Evolutionary conservation across 169 alveolate genomes (phyloP), one percentile per base, ranked within the genome.

Genomic region (Cyclospora cayetanensis): DNA sequence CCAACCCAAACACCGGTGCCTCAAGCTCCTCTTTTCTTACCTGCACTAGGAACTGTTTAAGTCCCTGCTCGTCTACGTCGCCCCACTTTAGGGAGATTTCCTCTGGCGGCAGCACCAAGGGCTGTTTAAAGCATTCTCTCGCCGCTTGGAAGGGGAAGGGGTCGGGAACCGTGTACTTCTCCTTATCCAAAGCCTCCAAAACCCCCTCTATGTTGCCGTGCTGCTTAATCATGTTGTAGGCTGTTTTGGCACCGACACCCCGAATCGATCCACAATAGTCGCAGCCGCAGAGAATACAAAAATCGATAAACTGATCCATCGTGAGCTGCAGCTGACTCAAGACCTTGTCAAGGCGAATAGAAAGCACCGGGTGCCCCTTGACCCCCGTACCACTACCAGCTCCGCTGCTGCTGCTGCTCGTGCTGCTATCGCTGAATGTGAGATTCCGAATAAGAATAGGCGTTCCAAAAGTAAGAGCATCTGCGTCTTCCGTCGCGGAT

Each of bases 281-380:
- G 83, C 99, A 98, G 27, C 99, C 99, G 94, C 99, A 97, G 79
- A 99, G 95, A 25, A 98, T 98, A 94, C 99, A 98, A 76, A 98
- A 95, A 93, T 99, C 99, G n/a, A 98, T 96, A 92, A 99, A 98
- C 95, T 98, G 98, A 46, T 97, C 97, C 97, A 96, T 96, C 52
- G 95, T 97, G 83, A 98, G 83, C 29, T 95, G 88, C 90, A 97
- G 95, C 74, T 96, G 95, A 68, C 95, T 89, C 84, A 97, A 94
- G 53, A 95, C 96, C 90, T 91, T 92, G 12, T 94, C 92, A n/a
- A 97, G 84, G 39, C 94, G 95, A 27, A 97, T 95, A 55, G 93
- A 93, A 11, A 95, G 90, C 68, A 97, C 85, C 72, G 91, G 68
- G 68, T 91, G 72, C 94, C 95, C 80, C 95, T 39, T 12, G 53